These are phyloP conservation scores for Annona cherimola DNA, from an alignment of 164 flowering plant genomes.

Conservation along the genomic window DNA sequence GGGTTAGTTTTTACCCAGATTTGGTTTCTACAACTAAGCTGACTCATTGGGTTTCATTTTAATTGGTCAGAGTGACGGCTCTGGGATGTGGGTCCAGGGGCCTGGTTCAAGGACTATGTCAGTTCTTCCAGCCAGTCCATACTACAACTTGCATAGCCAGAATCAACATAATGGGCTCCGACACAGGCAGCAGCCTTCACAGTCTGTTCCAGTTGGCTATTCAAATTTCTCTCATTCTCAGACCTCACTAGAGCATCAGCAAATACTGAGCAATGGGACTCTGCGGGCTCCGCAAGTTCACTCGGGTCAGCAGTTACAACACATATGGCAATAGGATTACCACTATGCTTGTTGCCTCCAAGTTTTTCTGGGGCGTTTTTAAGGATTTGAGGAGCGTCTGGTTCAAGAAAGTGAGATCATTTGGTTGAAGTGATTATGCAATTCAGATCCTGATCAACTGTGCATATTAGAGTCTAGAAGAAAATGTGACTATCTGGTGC, in stretches of 20 bases:
- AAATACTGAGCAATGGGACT: conserved; percentile 53
- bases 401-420: conserved; percentile 15
- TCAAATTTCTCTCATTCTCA: conserved; percentile 83
- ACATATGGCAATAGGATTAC: conserved; percentile 83
- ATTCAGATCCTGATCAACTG: conserved; percentile 21
- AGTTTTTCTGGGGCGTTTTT: conserved; percentile 42
- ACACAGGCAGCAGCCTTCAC: conserved; percentile 81
- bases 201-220: conserved; percentile 56
- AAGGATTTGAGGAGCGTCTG: conserved; percentile 33
- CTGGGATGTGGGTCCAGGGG: conserved; percentile 74
- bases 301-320: conserved; percentile 74
- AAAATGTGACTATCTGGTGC: conserved; percentile 34
- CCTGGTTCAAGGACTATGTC: conserved; percentile 74
- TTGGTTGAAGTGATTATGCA: conserved; percentile 14
- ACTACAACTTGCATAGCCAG: conserved; percentile 71
- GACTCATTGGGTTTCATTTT: background rate
- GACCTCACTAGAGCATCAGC: conserved; percentile 68
- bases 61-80: conserved; percentile 52
- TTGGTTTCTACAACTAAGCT: background rate
- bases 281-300: conserved; percentile 59
- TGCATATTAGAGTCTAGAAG: conserved; percentile 16
- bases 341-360: conserved; percentile 28
- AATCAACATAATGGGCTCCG: conserved; percentile 58
- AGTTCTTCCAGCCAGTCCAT: conserved; percentile 62
- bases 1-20: background rate